phyloP scores from a whole-genome alignment of 164 flowering plant species.

The Warburgia ugandensis region DNA sequence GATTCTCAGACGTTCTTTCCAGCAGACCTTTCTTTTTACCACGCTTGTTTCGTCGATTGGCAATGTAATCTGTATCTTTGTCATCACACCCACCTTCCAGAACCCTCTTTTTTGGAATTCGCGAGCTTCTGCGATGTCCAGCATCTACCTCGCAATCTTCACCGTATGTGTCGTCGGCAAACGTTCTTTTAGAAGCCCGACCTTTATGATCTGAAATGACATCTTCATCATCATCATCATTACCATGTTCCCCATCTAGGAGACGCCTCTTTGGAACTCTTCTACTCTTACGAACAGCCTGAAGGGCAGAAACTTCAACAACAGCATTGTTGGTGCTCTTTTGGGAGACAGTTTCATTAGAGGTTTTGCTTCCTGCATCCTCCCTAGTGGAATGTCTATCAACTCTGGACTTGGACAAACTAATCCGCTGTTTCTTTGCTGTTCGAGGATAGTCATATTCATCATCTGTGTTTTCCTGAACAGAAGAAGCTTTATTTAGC shows the following conservation, averaged over 20 bases:
- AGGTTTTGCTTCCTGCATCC: constrained; percentile 1
- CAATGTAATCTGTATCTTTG: constrained; percentile 1
- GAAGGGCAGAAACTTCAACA: neutral
- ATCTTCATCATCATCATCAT: constrained; percentile 7
- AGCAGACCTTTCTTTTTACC: constrained; percentile 6
- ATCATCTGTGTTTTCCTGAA: constrained; percentile 1
- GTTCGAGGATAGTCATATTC: neutral
- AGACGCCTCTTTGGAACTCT: constrained; percentile 18
- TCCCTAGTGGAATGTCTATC: too few relatives aligned
- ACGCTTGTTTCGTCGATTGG: neutral
- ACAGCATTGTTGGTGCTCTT: constrained; percentile 1
- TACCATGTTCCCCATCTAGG: constrained; percentile 10
- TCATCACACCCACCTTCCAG: neutral
- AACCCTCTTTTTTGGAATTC: constrained; percentile 1
- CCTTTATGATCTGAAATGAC: constrained; percentile 5
- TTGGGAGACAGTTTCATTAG: neutral
- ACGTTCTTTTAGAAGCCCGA: neutral
- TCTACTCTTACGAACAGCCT: constrained; percentile 14
- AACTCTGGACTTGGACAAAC: too few relatives aligned
- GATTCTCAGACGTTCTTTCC: neutral
- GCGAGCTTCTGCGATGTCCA: constrained; percentile 4
- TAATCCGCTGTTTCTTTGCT: too few relatives aligned
- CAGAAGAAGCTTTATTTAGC: neutral
- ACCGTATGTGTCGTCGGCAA: constrained; percentile 1
- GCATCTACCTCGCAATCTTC: neutral